phyloP scores from a whole-genome alignment of 805 yeast genomes.

The Yamadazyma ubonensis region DNA sequence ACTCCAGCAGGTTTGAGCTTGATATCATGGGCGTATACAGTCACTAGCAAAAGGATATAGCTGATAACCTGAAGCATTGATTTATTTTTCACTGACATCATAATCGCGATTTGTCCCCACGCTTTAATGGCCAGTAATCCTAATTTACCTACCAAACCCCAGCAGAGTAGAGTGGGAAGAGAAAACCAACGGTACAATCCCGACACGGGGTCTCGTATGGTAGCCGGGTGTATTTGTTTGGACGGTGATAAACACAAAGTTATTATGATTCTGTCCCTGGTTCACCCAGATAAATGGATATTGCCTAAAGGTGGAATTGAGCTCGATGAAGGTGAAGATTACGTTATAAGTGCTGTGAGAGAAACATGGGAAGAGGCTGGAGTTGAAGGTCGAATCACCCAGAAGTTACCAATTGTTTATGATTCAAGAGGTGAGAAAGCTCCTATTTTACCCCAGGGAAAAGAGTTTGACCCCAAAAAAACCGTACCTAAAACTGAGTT shows the following conservation, averaged over 20 bases:
- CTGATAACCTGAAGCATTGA: background rate
- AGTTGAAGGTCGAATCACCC: conserved; percentile 60
- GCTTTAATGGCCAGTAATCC: conserved; percentile 8
- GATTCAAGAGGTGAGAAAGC: conserved; percentile 50
- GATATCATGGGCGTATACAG: conserved; percentile 5
- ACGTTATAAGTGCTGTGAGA: conserved; percentile 59
- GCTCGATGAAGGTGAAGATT: conserved; percentile 63
- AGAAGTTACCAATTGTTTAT: conserved; percentile 60
- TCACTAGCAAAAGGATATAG: background rate
- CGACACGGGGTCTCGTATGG: conserved; percentile 74
- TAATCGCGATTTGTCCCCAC: conserved; percentile 5
- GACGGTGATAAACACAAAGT: conserved; percentile 57
- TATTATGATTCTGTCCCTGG: conserved; percentile 74
- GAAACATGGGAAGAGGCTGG: conserved; percentile 99
- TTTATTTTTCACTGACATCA: background rate
- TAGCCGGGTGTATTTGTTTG: conserved; percentile 88
- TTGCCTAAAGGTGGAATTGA: conserved; percentile 97
- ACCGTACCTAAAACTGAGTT: conserved; percentile 78
- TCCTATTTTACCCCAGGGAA: conserved; percentile 29
- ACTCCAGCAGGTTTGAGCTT: conserved; percentile 45
- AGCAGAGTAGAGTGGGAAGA: conserved; percentile 53
- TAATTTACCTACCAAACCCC: conserved; percentile 7
- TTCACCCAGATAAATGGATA: conserved; percentile 73
- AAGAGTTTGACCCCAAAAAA: conserved; percentile 31
- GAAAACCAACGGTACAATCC: conserved; percentile 57